phyloP scores from a whole-genome alignment of 805 yeast genomes.

The Metschnikowia chrysomelidarum region DNA sequence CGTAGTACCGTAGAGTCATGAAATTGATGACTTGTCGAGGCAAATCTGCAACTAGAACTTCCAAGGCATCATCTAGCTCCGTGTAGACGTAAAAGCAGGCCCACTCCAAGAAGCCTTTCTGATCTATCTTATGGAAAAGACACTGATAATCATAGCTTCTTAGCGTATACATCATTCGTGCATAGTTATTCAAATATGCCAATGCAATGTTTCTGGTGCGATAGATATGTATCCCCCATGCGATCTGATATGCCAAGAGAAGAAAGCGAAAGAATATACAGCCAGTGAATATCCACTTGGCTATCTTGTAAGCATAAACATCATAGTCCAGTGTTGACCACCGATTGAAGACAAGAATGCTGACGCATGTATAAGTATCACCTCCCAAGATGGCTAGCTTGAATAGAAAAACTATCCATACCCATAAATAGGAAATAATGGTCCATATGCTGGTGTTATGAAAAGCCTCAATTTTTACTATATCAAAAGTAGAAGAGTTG shows the following conservation, averaged over 20 bases:
- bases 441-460: conserved; percentile 45
- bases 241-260: conserved; percentile 53
- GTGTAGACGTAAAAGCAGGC: conserved; percentile 63
- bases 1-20: conserved; percentile 57
- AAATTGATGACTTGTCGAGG: conserved; percentile 88
- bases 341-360: conserved; percentile 65
- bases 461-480: conserved; percentile 46
- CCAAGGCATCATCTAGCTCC: conserved; percentile 60
- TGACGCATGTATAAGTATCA: conserved; percentile 78
- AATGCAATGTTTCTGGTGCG: conserved; percentile 63
- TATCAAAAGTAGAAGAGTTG: conserved; percentile 47
- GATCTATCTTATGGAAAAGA: conserved; percentile 64
- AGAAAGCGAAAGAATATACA: conserved; percentile 74
- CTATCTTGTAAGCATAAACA: conserved; percentile 49
- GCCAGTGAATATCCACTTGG: conserved; percentile 72
- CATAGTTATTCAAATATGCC: conserved; percentile 64
- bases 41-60: conserved; percentile 70
- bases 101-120: conserved; percentile 62
- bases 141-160: conserved; percentile 65
- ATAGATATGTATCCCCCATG: conserved; percentile 57
- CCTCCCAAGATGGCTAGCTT: conserved; percentile 55
- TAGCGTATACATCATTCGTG: conserved; percentile 57
- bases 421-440: conserved; percentile 39
- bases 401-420: conserved; percentile 48
- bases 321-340: conserved; percentile 57